Conservation (phyloP, 345 rosid species). For the Eucalyptus camaldulensis region DNA sequence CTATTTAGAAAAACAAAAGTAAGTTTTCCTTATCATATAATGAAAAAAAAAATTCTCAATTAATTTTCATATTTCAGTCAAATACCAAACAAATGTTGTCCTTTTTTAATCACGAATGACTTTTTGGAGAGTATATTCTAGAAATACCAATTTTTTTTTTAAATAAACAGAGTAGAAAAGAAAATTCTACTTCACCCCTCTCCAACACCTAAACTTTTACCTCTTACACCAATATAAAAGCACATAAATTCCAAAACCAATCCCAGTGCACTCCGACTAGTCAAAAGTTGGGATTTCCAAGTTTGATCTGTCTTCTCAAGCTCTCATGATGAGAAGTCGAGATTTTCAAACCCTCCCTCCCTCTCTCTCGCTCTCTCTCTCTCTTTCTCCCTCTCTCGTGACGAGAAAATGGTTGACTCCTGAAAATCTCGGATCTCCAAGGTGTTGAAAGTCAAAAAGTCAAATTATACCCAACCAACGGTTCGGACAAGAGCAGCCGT, state of each 20-base stretch:
- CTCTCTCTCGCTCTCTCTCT: background rate
- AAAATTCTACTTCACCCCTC: background rate
- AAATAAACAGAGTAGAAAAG: background rate
- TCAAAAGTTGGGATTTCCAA: background rate
- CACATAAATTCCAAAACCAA: background rate
- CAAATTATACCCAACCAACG: background rate
- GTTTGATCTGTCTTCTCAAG: background rate
- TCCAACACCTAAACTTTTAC: background rate
- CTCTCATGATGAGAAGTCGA: background rate
- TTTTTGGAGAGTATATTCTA: background rate
- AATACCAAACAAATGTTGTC: too few species aligned
- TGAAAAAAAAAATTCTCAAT: background rate
- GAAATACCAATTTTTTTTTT: background rate
- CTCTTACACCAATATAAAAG: background rate
- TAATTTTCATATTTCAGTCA: background rate
- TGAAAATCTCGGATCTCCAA: background rate
- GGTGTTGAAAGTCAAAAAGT: background rate
- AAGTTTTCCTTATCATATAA: background rate
- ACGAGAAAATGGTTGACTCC: background rate
- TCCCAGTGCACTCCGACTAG: background rate
- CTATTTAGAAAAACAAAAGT: background rate
- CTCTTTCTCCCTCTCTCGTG: background rate
- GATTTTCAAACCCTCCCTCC: background rate
- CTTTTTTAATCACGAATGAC: background rate
- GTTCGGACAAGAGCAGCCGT: background rate